Evolutionary conservation across 768 basidiomycete genomes (phyloP), one percentile per base, ranked within the genome.

Genomic region (Trametes maxima): DNA sequence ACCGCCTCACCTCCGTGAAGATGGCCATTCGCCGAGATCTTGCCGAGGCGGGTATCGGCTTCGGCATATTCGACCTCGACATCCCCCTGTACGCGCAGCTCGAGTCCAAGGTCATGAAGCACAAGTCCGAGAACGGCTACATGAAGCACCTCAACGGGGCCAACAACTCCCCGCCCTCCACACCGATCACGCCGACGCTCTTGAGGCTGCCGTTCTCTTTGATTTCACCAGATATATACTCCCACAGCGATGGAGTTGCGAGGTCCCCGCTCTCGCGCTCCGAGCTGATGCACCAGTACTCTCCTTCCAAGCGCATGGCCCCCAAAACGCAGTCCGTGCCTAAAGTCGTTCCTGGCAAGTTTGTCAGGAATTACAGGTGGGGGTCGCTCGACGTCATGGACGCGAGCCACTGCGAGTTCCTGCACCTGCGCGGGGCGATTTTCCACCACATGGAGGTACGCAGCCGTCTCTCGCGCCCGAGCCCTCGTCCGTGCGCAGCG

Each of bases 371-470:
- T 65, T 94, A 91, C 74, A 84, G 92, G 48, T 95, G 94, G 94
- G 94, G 94, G 25, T 80, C 77, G 65, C 79, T 95, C 67, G 89
- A 94, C 70, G 88, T 92, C 47, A 77, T 94, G 67, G 89, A 95
- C 73, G 80, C 83, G 19, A 81, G 74, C 40, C 93, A 95, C 68
- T 88, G 86, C 69, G 94, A 96, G 74, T 95, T 95, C 73, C 68
- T 87, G 36, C 74, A 85, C 40, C 82, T 96, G 58, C 85, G 91
- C 59, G 81, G 82, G 33, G 91, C 90, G 49, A 84, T 96, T 64
- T 88, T 94, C 70, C 90, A 91, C 70, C 90, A 92, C 73, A 90
- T 94, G 88, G 85, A 90, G 83, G 93, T 94, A 78, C 54, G 56
- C n/a, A n/a, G 8, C 44, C 16, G 8, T 45, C 44, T 19, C 11